These are phyloP conservation scores for Corinectria fuckeliana DNA, from an alignment of 2,329 filamentous ascomycete species.

Conservation along the genomic window DNA sequence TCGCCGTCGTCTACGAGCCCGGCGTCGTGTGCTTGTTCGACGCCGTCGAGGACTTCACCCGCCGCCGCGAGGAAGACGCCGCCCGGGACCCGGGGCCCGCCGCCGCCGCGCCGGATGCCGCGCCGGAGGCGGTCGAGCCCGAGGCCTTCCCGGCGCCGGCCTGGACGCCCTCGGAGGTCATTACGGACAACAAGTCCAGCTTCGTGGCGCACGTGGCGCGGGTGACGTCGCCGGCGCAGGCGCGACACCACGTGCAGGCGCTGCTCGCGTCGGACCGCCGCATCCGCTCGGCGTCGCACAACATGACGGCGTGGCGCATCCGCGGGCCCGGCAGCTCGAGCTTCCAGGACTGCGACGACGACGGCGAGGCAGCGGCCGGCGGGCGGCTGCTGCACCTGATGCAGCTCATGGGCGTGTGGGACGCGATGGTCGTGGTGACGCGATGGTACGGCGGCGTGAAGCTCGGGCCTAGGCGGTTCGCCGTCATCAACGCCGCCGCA, in stretches of 20 bases:
- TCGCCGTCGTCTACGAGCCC: conserved; percentile 71
- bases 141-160: conserved; percentile 35
- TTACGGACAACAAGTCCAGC: conserved; percentile 84
- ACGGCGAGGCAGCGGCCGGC: conserved; percentile 93
- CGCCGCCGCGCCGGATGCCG: conserved; percentile 24
- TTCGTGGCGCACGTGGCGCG: conserved; percentile 81
- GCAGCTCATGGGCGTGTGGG: conserved; percentile 94
- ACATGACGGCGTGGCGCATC: conserved; percentile 94
- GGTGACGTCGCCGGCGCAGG: conserved; percentile 74
- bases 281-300: conserved; percentile 87
- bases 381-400: conserved; percentile 85
- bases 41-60: conserved; percentile 76
- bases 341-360: conserved; percentile 93
- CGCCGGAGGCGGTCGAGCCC: conserved; percentile 30
- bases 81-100: conserved; percentile 32
- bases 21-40: conserved; percentile 90
- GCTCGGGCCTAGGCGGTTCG: conserved; percentile 87
- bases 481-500: conserved; percentile 85
- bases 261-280: conserved; percentile 84
- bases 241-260: conserved; percentile 73
- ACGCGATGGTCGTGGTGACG: conserved; percentile 90
- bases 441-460: conserved; percentile 95
- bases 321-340: conserved; percentile 59
- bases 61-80: conserved; percentile 47
- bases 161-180: conserved; percentile 77